These are phyloP conservation scores for Metschnikowia chrysomelidarum DNA, from an alignment of 805 yeast species.

Conservation along the genomic window DNA sequence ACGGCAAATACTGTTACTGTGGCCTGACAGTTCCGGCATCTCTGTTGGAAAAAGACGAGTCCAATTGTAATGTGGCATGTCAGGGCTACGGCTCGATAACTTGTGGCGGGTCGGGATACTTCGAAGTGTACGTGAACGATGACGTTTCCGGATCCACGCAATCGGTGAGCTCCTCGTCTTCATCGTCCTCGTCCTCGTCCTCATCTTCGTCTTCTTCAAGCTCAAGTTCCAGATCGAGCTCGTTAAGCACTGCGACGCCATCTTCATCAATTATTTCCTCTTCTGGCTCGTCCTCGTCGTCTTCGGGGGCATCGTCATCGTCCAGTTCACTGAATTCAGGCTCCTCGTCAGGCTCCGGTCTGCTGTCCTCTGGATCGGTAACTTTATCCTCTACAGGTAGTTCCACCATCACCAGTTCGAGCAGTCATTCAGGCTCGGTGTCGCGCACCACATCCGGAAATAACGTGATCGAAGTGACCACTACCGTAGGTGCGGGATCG, in stretches of 20 bases:
- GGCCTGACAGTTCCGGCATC: constrained; percentile 47
- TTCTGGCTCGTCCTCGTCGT: constrained; percentile 10
- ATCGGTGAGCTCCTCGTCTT: constrained; percentile 14
- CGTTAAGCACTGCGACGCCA: constrained; percentile 8
- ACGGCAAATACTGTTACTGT: constrained; percentile 65
- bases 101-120: constrained; percentile 53
- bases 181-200: constrained; percentile 17
- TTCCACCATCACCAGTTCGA: neutral
- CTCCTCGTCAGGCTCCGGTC: neutral
- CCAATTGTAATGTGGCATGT: constrained; percentile 40
- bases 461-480: constrained; percentile 24
- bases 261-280: constrained; percentile 13
- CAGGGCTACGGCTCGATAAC: constrained; percentile 57
- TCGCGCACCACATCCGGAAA: constrained; percentile 12
- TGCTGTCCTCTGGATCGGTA: constrained; percentile 1
- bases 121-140: constrained; percentile 43
- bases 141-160: constrained; percentile 22
- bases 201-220: constrained; percentile 16
- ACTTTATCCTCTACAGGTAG: neutral
- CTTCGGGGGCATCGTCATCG: neutral
- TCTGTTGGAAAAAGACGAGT: constrained; percentile 11
- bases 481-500: constrained; percentile 16
- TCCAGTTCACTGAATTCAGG: neutral
- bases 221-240: constrained; percentile 8
- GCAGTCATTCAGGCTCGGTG: constrained; percentile 6